Conservation (phyloP, 2,329 filamentous ascomycete species). For the Raffaelea ambrosiae region DNA sequence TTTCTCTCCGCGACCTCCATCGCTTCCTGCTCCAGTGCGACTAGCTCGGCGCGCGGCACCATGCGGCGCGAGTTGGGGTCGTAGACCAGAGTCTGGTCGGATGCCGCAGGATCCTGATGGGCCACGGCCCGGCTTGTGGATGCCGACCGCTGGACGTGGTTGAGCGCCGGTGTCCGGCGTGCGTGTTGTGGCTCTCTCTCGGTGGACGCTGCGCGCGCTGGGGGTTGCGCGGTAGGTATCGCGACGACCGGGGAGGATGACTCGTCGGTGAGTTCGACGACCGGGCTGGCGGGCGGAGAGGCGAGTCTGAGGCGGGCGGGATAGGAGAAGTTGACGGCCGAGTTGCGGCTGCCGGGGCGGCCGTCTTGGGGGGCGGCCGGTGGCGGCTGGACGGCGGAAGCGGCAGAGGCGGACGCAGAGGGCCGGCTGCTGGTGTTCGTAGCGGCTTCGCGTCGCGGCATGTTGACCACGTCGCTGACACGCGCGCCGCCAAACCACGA, state of each 20-base stretch:
- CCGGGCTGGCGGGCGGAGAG: constrained; percentile 24
- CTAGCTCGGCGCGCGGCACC: constrained; percentile 38
- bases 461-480: constrained; percentile 33
- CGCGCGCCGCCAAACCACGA: constrained; percentile 42
- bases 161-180: not conserved
- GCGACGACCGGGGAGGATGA: not conserved
- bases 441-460: constrained; percentile 35
- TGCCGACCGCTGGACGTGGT: constrained; percentile 2
- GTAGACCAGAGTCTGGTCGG: constrained; percentile 45
- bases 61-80: constrained; percentile 59
- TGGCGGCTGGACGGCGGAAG: constrained; percentile 4
- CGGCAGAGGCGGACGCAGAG: constrained; percentile 10
- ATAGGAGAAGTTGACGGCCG: constrained; percentile 52
- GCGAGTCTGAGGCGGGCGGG: constrained; percentile 35
- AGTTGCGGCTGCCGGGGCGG: constrained; percentile 35
- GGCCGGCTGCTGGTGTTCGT: constrained; percentile 18
- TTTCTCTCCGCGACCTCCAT: constrained; percentile 21
- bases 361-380: constrained; percentile 13
- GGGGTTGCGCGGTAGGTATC: constrained; percentile 4
- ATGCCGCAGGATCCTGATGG: constrained; percentile 12
- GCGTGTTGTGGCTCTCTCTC: not conserved
- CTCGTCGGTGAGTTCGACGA: not conserved
- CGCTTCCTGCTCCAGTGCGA: constrained; percentile 32
- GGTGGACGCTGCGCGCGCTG: constrained; percentile 2
- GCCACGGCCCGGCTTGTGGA: not conserved